A percentile compares a stretch with the other conserved stretches of the same genome.
phyloP scores from a whole-genome alignment of 1,284 basidiomycete genomes.

The Acaromyces ingoldii region DNA sequence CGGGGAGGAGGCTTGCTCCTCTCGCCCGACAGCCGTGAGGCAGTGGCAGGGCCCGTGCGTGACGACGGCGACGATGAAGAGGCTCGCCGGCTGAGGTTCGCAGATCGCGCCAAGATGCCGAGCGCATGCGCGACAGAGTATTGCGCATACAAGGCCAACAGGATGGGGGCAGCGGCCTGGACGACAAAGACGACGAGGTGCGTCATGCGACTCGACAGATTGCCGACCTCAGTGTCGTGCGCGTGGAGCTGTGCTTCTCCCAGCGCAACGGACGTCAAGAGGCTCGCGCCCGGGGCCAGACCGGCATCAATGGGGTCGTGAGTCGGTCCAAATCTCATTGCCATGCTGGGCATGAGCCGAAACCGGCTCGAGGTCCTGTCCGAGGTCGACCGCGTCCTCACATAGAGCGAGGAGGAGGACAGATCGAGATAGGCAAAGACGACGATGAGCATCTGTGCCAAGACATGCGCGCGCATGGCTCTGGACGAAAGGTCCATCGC shows the following conservation, averaged over 20 bases:
- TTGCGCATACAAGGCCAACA: conserved; percentile 23
- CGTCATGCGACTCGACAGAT: conserved; percentile 20
- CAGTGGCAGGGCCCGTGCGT: not conserved
- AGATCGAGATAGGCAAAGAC: conserved; percentile 5
- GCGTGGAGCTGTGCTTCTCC: conserved; percentile 5
- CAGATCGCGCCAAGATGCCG: not conserved
- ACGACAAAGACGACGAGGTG: conserved; percentile 30
- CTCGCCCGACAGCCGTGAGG: not conserved
- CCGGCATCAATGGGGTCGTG: not conserved
- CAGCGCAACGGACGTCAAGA: not conserved
- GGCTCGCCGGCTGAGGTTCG: not conserved
- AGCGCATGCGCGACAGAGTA: conserved; percentile 19
- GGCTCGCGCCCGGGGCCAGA: not conserved
- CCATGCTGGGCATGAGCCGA: conserved; percentile 6
- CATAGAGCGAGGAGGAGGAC: conserved; percentile 10
- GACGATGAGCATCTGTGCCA: conserved; percentile 3
- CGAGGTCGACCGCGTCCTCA: not conserved
- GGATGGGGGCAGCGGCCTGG: conserved; percentile 27
- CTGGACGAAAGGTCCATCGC: conserved; percentile 31
- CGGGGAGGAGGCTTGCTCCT: not conserved
- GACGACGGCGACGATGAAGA: too few species aligned
- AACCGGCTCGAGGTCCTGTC: not conserved
- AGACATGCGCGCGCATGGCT: conserved; percentile 2
- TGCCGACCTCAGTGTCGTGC: conserved; percentile 26
- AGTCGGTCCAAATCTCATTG: conserved; percentile 1